phyloP scores from a whole-genome alignment of 2,329 filamentous ascomycete species.

The Botrytis cinerea region DNA sequence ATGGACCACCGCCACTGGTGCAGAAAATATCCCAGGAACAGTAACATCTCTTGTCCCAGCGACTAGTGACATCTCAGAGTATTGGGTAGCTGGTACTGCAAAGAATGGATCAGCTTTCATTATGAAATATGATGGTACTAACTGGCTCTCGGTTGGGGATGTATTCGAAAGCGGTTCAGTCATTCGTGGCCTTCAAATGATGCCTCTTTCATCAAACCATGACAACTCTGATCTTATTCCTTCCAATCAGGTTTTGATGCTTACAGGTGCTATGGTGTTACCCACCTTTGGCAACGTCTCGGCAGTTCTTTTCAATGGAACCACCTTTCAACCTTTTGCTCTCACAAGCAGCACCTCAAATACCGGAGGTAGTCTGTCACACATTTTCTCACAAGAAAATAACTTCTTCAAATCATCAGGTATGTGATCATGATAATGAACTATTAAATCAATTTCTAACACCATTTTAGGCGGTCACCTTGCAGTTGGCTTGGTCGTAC shows the following conservation, averaged over 20 bases:
- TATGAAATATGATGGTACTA: constrained; percentile 75
- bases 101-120: constrained; percentile 72
- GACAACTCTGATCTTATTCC: constrained; percentile 63
- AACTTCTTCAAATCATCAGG: constrained; percentile 69
- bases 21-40: constrained; percentile 72
- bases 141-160: constrained; percentile 67
- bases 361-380: constrained; percentile 71
- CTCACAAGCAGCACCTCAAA: constrained; percentile 70
- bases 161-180: constrained; percentile 64
- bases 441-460: constrained; percentile 33
- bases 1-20: constrained; percentile 66
- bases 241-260: constrained; percentile 69
- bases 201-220: constrained; percentile 71
- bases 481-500: constrained; percentile 73
- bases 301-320: constrained; percentile 86
- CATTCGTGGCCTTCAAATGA: constrained; percentile 80
- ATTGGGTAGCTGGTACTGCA: constrained; percentile 80
- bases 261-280: constrained; percentile 81
- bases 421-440: constrained; percentile 47
- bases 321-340: constrained; percentile 73
- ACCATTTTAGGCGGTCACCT: constrained; percentile 54
- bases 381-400: constrained; percentile 79
- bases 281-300: constrained; percentile 78
- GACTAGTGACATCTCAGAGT: constrained; percentile 67
- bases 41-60: constrained; percentile 75